Evolutionary conservation across 805 yeast species (phyloP).

Genomic region (Candida khao-thaluensis): DNA sequence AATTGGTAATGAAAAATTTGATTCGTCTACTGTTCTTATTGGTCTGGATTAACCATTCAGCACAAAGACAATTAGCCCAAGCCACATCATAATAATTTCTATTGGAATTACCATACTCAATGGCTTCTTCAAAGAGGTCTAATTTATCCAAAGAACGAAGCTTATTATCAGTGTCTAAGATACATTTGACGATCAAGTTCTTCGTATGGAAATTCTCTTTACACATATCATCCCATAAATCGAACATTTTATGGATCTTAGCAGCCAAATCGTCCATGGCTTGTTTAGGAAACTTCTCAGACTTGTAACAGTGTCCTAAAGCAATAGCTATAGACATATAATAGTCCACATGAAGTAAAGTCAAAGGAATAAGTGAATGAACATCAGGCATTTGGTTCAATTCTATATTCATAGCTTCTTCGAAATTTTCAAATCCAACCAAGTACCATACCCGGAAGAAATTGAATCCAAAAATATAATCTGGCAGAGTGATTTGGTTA

Average conservation of each 20-base stretch:
- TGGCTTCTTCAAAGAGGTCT: slow-evolving; percentile 46
- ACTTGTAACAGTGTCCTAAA: slow-evolving; percentile 15
- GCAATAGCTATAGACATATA: slow-evolving; percentile 13
- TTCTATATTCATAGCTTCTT: slow-evolving; percentile 18
- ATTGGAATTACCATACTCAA: slow-evolving; percentile 34
- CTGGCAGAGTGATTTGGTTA: slow-evolving; percentile 3
- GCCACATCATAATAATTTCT: slow-evolving; percentile 40
- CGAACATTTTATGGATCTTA: slow-evolving; percentile 23
- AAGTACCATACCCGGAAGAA: slow-evolving; percentile 15
- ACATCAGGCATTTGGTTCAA: slow-evolving; percentile 18
- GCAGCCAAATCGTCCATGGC: slow-evolving; percentile 22
- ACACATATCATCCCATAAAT: slow-evolving; percentile 33
- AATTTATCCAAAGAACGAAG: slow-evolving; percentile 31
- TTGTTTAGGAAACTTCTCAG: slow-evolving; percentile 8
- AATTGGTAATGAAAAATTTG: slow-evolving; percentile 33
- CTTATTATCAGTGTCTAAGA: slow-evolving; percentile 17
- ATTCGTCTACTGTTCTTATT: slow-evolving; percentile 32
- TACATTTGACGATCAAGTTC: slow-evolving; percentile 33
- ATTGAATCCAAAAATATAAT: slow-evolving; percentile 12
- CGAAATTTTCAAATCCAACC: slow-evolving; percentile 16
- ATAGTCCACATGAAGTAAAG: slow-evolving; percentile 23
- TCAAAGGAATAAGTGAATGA: slow-evolving; percentile 21
- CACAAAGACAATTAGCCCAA: slow-evolving; percentile 42
- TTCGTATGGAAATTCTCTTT: slow-evolving; percentile 42
- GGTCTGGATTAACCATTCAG: slow-evolving; percentile 31